phyloP scores from a whole-genome alignment of 495 filamentous ascomycete species.

The Aspergillus sclerotiicarbonarius region DNA sequence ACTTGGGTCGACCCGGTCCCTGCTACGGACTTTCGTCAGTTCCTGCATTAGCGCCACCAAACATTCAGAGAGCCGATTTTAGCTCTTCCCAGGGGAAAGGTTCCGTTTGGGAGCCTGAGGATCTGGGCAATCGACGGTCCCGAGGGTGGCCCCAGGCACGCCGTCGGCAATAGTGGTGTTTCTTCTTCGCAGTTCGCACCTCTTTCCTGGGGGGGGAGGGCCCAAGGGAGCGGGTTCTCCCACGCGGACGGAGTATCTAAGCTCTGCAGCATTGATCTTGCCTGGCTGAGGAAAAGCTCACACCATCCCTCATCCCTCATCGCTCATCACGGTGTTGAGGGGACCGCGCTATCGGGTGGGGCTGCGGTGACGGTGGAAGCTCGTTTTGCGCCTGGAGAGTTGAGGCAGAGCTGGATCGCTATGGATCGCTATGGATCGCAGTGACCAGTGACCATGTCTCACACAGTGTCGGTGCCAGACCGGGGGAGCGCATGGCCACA shows the following conservation, averaged over 20 bases:
- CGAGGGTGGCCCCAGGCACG: background rate
- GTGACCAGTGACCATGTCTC: background rate
- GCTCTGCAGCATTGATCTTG: slow-evolving; percentile 2
- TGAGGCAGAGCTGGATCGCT: background rate
- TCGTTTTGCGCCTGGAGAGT: background rate
- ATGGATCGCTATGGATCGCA: background rate
- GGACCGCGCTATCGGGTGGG: background rate
- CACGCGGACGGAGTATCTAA: background rate
- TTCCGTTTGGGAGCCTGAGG: slow-evolving; percentile 1
- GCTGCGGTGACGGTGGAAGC: background rate
- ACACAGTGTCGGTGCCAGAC: background rate
- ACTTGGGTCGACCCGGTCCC: slow-evolving; percentile 5
- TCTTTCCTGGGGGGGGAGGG: no score
- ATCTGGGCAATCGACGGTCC: background rate
- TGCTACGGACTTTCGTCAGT: slow-evolving; percentile 28
- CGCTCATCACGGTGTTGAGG: background rate
- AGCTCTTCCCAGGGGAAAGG: slow-evolving; percentile 14
- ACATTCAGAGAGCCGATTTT: slow-evolving; percentile 16
- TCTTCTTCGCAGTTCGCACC: no score
- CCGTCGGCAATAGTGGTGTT: background rate
- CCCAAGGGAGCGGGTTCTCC: background rate
- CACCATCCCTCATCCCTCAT: background rate
- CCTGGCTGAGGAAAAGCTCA: slow-evolving; percentile 1
- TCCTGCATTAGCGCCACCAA: slow-evolving; percentile 45
- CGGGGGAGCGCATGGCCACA: background rate